Evolutionary conservation across 2,329 filamentous ascomycete genomes (phyloP).

Genomic region (Epichloe typhina): DNA sequence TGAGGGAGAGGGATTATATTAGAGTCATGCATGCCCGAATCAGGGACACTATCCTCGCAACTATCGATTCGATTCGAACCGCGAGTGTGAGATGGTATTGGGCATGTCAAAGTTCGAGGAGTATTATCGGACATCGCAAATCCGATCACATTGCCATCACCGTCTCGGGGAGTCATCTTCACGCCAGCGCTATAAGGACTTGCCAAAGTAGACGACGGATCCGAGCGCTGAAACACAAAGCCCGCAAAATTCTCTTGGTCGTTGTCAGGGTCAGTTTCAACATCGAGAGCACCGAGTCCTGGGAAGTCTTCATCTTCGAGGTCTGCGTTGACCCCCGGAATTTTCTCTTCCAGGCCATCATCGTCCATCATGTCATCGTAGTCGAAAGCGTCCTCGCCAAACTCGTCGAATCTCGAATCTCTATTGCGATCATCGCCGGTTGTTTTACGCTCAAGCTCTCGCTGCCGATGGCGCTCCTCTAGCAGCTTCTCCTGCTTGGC

Average conservation of each 20-base stretch:
- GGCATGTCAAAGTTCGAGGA: conserved; percentile 10
- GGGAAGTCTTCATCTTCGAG: conserved; percentile 4
- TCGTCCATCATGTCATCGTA: conserved; percentile 54
- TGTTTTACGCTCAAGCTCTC: conserved; percentile 47
- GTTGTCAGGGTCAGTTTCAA: conserved; percentile 33
- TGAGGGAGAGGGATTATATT: conserved; percentile 6
- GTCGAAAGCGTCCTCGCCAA: conserved; percentile 47
- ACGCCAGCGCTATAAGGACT: conserved; percentile 37
- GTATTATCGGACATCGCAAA: conserved; percentile 40
- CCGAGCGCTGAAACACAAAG: conserved; percentile 44
- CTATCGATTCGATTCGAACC: background rate
- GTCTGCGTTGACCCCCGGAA: conserved; percentile 36
- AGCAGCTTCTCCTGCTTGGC: conserved; percentile 55
- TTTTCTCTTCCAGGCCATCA: conserved; percentile 52
- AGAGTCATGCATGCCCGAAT: conserved; percentile 29
- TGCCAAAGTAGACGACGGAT: conserved; percentile 34
- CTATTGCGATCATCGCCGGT: conserved; percentile 23
- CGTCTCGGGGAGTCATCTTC: conserved; percentile 40
- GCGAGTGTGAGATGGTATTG: conserved; percentile 3
- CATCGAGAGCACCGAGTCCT: conserved; percentile 7
- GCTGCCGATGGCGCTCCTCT: conserved; percentile 59
- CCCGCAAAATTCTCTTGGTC: conserved; percentile 49
- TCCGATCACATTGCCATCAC: conserved; percentile 40
- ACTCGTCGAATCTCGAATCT: conserved; percentile 47
- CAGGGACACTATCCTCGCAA: conserved; percentile 15